Evolutionary conservation across 1,139 yeast genomes (phyloP).

Genomic region (Candida frijolesensis): DNA sequence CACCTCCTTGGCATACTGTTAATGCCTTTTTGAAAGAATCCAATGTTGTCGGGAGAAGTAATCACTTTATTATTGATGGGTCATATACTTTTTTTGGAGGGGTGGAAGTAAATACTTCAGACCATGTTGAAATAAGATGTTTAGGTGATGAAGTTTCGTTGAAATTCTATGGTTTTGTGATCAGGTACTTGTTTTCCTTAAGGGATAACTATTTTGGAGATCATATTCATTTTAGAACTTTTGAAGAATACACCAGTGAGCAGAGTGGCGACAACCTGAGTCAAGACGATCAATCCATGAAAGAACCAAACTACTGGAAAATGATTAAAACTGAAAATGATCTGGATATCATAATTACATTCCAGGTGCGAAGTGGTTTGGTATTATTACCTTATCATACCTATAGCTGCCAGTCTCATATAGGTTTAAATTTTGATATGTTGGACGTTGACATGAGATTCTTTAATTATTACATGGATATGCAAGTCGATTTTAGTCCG

Average conservation of each 20-base stretch:
- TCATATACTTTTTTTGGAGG: slow-evolving; percentile 62
- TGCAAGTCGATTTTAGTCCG: slow-evolving; percentile 61
- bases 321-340: slow-evolving; percentile 65
- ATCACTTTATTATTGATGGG: slow-evolving; percentile 63
- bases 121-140: slow-evolving; percentile 67
- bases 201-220: slow-evolving; percentile 93
- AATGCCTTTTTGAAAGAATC: slow-evolving; percentile 66
- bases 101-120: slow-evolving; percentile 66
- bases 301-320: slow-evolving; percentile 38
- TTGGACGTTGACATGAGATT: slow-evolving; percentile 80
- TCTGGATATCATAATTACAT: slow-evolving; percentile 72
- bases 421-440: slow-evolving; percentile 64
- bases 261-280: slow-evolving; percentile 9
- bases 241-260: slow-evolving; percentile 68
- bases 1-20: slow-evolving; percentile 92
- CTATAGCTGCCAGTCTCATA: slow-evolving; percentile 64
- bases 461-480: slow-evolving; percentile 91
- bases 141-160: slow-evolving; percentile 68
- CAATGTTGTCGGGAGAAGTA: slow-evolving; percentile 64
- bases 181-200: slow-evolving; percentile 74
- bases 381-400: slow-evolving; percentile 71
- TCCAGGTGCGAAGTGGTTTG: slow-evolving; percentile 70
- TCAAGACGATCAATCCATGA: neutral
- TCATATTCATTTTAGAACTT: slow-evolving; percentile 75
- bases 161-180: slow-evolving; percentile 75